Percentiles rank a stretch among this genome's conserved stretches.
Conservation (phyloP, 2,329 filamentous ascomycete genomes). For the Aspergillus costaricaensis region DNA sequence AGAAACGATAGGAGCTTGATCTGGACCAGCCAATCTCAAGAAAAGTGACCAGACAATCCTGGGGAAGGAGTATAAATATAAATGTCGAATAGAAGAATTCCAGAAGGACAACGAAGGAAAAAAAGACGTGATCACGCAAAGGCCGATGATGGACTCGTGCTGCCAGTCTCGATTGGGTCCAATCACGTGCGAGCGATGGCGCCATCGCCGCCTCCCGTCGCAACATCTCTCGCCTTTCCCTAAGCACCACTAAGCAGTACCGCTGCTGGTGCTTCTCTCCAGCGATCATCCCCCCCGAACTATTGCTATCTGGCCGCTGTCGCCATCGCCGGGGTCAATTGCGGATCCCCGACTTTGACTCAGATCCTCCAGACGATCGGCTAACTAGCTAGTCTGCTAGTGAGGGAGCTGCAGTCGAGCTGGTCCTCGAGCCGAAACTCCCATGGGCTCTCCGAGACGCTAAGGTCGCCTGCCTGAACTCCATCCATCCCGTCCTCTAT, state of each 20-base stretch:
- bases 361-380: slow-evolving; percentile 1
- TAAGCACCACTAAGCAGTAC: background rate
- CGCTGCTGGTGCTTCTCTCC: background rate
- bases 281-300: background rate
- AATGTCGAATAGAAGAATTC: no score
- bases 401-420: background rate
- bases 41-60: background rate
- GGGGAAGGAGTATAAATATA: slow-evolving; percentile 3
- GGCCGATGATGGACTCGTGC: slow-evolving; percentile 17
- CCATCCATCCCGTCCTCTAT: background rate
- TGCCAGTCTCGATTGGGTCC: slow-evolving; percentile 4
- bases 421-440: background rate
- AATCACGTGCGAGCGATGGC: slow-evolving; percentile 26
- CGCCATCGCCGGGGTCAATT: slow-evolving; percentile 15
- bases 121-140: slow-evolving; percentile 22
- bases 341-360: slow-evolving; percentile 17
- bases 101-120: background rate
- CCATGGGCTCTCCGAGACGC: background rate
- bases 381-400: background rate
- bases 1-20: background rate
- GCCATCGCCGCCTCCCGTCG: slow-evolving; percentile 17
- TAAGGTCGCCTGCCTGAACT: background rate
- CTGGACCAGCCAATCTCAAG: slow-evolving; percentile 13
- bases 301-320: slow-evolving; percentile 16
- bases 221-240: slow-evolving; percentile 12